phyloP scores from a whole-genome alignment of 192 early-diverging fungal genomes.

The Coemansia reversa region DNA sequence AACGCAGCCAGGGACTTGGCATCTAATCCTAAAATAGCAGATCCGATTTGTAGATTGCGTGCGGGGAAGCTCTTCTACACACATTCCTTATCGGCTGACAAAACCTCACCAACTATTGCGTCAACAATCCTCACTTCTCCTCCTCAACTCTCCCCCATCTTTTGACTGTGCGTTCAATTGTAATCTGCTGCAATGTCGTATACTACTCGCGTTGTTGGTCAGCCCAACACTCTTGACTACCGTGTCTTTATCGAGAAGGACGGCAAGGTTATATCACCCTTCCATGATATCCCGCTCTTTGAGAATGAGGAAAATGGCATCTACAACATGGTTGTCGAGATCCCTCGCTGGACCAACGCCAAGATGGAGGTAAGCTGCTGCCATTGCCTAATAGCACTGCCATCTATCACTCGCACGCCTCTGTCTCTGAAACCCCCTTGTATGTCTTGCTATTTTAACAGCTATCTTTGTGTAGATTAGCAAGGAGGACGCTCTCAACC shows the following conservation, averaged over 20 bases:
- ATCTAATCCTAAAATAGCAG: neutral
- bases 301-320: constrained; percentile 89
- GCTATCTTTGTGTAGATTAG: constrained; percentile 62
- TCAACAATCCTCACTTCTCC: neutral
- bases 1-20: neutral
- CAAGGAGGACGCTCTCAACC: constrained; percentile 96
- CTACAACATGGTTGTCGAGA: constrained; percentile 98
- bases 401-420: neutral
- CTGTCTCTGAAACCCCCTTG: neutral
- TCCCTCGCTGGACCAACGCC: constrained; percentile 98
- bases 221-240: constrained; percentile 83
- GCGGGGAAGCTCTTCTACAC: neutral
- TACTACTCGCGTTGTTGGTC: constrained; percentile 80
- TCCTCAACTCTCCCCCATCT: neutral
- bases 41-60: neutral
- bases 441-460: constrained; percentile 10
- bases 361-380: constrained; percentile 76
- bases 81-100: neutral
- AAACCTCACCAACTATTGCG: neutral
- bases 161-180: neutral
- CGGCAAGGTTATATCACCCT: constrained; percentile 86
- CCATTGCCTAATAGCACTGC: neutral
- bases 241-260: constrained; percentile 82
- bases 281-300: constrained; percentile 97
- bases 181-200: constrained; percentile 44